Evolutionary conservation across 805 yeast species (phyloP).

Genomic region (Saturnispora bothae): DNA sequence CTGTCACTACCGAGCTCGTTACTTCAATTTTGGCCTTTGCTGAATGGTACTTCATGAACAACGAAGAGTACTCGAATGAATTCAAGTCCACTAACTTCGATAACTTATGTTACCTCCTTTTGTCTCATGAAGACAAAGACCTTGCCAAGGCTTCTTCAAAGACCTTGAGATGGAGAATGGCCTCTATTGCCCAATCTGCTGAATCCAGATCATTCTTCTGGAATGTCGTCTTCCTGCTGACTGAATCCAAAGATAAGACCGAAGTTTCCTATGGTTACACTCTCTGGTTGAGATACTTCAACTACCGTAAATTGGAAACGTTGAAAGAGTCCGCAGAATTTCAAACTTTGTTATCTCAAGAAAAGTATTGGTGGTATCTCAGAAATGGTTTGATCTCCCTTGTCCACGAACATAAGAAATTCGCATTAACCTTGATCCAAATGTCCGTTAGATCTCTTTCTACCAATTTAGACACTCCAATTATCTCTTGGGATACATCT

Average conservation of each 20-base stretch:
- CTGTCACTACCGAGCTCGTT: constrained; percentile 5
- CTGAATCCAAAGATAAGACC: constrained; percentile 20
- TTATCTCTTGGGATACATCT: constrained; percentile 36
- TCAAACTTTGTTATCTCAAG: constrained; percentile 23
- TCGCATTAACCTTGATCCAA: constrained; percentile 54
- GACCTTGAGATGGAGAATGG: constrained; percentile 46
- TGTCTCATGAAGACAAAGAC: constrained; percentile 30
- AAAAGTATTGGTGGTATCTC: constrained; percentile 44
- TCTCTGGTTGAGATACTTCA: constrained; percentile 47
- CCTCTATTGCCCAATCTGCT: constrained; percentile 19
- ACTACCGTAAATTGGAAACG: constrained; percentile 14
- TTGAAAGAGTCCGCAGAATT: constrained; percentile 14
- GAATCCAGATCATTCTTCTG: constrained; percentile 29
- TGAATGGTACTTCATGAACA: constrained; percentile 28
- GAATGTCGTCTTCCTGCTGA: constrained; percentile 33
- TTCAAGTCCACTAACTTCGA: constrained; percentile 15
- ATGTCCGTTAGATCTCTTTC: constrained; percentile 41
- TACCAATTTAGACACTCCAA: constrained; percentile 25
- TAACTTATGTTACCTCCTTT: constrained; percentile 24
- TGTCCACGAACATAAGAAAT: constrained; percentile 61
- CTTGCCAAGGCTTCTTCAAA: constrained; percentile 31
- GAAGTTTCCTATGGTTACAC: constrained; percentile 34
- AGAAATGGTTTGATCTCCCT: constrained; percentile 45
- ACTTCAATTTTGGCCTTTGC: constrained; percentile 26
- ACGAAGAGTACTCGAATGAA: constrained; percentile 10